Percentiles rank a stretch among this genome's conserved stretches.
These are phyloP conservation scores for Mrakiaceae sp. DNA, from an alignment of 1,284 basidiomycete species.

Conservation along the genomic window DNA sequence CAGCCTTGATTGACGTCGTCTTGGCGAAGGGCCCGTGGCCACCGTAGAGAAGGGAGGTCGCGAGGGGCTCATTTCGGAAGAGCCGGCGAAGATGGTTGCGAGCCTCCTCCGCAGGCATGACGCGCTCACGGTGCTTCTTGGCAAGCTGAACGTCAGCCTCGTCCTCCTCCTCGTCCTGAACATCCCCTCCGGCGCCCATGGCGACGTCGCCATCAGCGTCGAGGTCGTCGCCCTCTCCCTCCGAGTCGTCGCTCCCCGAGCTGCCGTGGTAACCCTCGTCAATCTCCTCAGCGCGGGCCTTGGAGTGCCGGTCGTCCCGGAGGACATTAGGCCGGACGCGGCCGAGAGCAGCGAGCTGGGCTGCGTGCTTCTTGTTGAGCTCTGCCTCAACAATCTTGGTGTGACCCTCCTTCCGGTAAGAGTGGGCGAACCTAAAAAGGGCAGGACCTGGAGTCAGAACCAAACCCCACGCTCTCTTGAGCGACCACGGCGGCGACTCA, in stretches of 20 bases:
- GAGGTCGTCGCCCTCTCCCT: conserved; percentile 19
- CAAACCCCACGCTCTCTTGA: not conserved
- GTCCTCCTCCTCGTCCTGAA: conserved; percentile 29
- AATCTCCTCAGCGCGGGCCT: conserved; percentile 21
- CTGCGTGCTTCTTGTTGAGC: conserved; percentile 67
- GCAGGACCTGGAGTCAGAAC: not conserved
- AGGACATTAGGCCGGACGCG: conserved; percentile 62
- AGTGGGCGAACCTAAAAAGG: conserved; percentile 57
- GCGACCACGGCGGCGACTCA: conserved; percentile 40
- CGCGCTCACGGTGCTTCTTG: conserved; percentile 70
- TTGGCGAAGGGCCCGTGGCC: conserved; percentile 73
- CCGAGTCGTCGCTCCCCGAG: conserved; percentile 19
- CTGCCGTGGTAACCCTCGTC: conserved; percentile 29
- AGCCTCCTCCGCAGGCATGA: conserved; percentile 82
- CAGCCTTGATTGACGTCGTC: conserved; percentile 13
- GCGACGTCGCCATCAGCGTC: conserved; percentile 20
- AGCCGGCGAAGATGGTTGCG: conserved; percentile 82
- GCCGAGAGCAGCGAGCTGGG: conserved; percentile 45
- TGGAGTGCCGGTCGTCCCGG: conserved; percentile 29
- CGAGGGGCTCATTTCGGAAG: conserved; percentile 68
- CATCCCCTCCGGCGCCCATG: conserved; percentile 29
- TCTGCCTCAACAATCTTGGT: conserved; percentile 94
- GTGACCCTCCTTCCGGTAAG: conserved; percentile 85
- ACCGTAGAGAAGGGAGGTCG: conserved; percentile 82
- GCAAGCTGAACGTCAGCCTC: conserved; percentile 29